These are phyloP conservation scores for Cryptococcus neoformans DNA, from an alignment of 1,284 basidiomycete species.

Conservation along the genomic window DNA sequence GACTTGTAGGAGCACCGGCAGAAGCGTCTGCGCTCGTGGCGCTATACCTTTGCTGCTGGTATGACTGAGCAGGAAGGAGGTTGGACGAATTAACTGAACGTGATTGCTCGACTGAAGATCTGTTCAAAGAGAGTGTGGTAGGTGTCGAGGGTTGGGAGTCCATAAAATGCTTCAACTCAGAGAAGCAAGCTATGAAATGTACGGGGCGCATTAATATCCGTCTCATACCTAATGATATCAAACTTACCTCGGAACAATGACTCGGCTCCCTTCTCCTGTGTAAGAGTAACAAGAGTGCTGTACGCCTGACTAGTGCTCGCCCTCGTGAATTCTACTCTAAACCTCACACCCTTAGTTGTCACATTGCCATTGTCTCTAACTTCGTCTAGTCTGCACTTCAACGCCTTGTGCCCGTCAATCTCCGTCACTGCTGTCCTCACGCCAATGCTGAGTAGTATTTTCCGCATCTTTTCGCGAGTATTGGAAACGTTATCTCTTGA, in stretches of 20 bases:
- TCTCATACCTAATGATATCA: neutral
- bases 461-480: slow-evolving; percentile 33
- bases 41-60: neutral
- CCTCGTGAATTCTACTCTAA: slow-evolving; percentile 45
- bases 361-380: slow-evolving; percentile 8
- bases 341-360: slow-evolving; percentile 39
- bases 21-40: neutral
- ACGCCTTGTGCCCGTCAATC: slow-evolving; percentile 37
- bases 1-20: neutral
- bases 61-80: neutral
- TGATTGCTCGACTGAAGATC: neutral
- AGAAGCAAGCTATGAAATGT: slow-evolving; percentile 16
- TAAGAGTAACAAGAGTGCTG: slow-evolving; percentile 42
- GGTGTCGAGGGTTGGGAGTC: slow-evolving; percentile 14
- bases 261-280: slow-evolving; percentile 47
- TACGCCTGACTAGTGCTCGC: slow-evolving; percentile 29
- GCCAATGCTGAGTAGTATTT: slow-evolving; percentile 28
- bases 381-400: slow-evolving; percentile 43
- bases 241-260: slow-evolving; percentile 43
- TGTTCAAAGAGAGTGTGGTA: slow-evolving; percentile 1
- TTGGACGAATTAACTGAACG: slow-evolving; percentile 4
- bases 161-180: slow-evolving; percentile 18
- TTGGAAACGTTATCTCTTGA: slow-evolving; percentile 41
- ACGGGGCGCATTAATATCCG: neutral
- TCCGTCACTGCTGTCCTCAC: slow-evolving; percentile 37